Evolutionary conservation across 768 basidiomycete species (phyloP), one percentile per base, ranked within the genome.

Genomic region (Amanita polypyramis): DNA sequence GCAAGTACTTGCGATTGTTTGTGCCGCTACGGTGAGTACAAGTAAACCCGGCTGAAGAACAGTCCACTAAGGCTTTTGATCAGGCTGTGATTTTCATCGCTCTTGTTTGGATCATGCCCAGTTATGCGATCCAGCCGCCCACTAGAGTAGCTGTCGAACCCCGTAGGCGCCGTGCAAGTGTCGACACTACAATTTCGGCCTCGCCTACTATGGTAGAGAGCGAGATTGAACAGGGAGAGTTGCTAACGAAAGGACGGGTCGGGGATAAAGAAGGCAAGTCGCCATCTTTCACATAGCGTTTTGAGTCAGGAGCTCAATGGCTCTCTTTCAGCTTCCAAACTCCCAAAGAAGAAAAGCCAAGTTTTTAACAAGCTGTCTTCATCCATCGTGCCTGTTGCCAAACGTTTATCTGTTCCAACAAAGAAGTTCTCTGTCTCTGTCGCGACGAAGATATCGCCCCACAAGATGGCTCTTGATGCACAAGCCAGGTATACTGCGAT

Each of bases 321-420:
- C 3, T n/a, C n/a, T n/a, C 25, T 27, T 27, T 27, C 39, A n/a
- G 39, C 4, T 5, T 14, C 25, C n/a, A 42, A 42, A 10, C 33
- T 11, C 9, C 34, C 21, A 8, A 45, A 45, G 34, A 45, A 15
- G 23, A 45, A 25, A 21, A 45, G 44, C 14, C 44, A 45, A 23
- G 23, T 45, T 10, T 8, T 47, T 19, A 8, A 23, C 6, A 35
- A 40, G 8, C 17, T 47, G 11, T 38, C 40, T 10, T 49, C 47
- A 12, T 49, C 47, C 27, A 14, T 49, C 14, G 25, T 39, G 19
- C 47, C 47, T 9, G 30, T 49, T n/a, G 39, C 47, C 27, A 49
- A 12, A 42, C 32, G 29, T 3, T 7, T 49, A 14, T 3, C 47
- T 14, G 29, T 33, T n/a, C 47, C 47, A 20, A n/a, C 36, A 11